Percentiles rank a stretch among this genome's conserved stretches.
Evolutionary conservation across 495 filamentous ascomycete genomes (phyloP).

Genomic region (Penicillium robsamsonii): DNA sequence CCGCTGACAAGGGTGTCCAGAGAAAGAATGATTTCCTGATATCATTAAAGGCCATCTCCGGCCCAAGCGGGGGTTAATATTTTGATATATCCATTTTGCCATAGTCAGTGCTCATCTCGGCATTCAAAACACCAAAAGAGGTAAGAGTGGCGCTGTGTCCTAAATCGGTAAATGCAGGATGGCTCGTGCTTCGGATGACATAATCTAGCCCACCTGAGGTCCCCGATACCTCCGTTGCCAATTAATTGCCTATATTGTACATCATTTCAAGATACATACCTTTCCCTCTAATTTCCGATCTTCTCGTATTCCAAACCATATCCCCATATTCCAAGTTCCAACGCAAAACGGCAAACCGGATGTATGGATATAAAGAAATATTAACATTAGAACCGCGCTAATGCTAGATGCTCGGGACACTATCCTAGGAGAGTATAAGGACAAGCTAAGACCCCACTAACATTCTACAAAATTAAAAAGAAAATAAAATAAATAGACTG

Average conservation of each 20-base stretch:
- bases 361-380: neutral
- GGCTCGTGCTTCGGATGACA: conserved; percentile 16
- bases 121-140: neutral
- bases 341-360: neutral
- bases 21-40: neutral
- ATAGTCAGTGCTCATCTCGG: neutral
- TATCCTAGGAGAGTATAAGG: neutral
- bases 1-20: conserved; percentile 12
- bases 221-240: neutral
- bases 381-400: neutral
- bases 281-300: neutral
- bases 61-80: neutral
- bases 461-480: neutral
- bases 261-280: neutral
- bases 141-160: conserved; percentile 9
- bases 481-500: neutral
- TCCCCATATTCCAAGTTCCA: too few relatives aligned
- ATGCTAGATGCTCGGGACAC: neutral
- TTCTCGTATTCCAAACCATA: neutral
- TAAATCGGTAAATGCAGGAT: conserved; percentile 23
- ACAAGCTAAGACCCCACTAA: neutral
- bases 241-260: neutral
- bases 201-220: conserved; percentile 10
- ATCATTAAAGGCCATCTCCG: neutral
- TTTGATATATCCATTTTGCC: neutral